phyloP scores from a whole-genome alignment of 495 filamentous ascomycete species.

The Penicillium turbatum region DNA sequence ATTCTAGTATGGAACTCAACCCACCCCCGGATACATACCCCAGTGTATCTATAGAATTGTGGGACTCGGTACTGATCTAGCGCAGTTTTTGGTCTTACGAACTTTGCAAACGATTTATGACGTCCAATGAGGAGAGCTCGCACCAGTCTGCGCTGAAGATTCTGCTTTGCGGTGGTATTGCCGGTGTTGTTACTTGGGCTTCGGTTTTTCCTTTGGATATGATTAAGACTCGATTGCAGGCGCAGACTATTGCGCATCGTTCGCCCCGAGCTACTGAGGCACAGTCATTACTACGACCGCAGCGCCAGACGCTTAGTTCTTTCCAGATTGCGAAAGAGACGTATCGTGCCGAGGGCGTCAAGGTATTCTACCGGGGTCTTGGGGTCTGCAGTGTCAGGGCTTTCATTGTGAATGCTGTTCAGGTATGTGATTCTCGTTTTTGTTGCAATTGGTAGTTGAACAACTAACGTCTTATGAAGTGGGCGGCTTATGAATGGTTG shows the following conservation, averaged over 20 bases:
- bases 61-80: conserved; percentile 10
- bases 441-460: not conserved
- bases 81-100: conserved; percentile 81
- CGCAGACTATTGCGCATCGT: conserved; percentile 45
- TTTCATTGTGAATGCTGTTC: conserved; percentile 74
- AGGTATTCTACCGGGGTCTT: conserved; percentile 73
- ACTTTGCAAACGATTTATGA: conserved; percentile 55
- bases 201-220: conserved; percentile 87
- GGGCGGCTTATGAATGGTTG: conserved; percentile 82
- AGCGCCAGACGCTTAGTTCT: conserved; percentile 43
- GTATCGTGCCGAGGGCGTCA: conserved; percentile 60
- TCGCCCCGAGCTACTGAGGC: conserved; percentile 21
- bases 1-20: conserved; percentile 63
- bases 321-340: conserved; percentile 57
- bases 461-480: conserved; percentile 43
- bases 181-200: conserved; percentile 79
- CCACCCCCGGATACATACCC: conserved; percentile 7
- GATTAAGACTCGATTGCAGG: conserved; percentile 82
- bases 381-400: conserved; percentile 74
- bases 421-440: conserved; percentile 36
- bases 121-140: conserved; percentile 34
- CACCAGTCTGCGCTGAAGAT: conserved; percentile 56
- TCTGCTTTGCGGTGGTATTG: conserved; percentile 76
- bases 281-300: conserved; percentile 19
- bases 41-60: not conserved